Base-by-base conservation (phyloP, 768 basidiomycete species). In the Saitozyma podzolica region DNA sequence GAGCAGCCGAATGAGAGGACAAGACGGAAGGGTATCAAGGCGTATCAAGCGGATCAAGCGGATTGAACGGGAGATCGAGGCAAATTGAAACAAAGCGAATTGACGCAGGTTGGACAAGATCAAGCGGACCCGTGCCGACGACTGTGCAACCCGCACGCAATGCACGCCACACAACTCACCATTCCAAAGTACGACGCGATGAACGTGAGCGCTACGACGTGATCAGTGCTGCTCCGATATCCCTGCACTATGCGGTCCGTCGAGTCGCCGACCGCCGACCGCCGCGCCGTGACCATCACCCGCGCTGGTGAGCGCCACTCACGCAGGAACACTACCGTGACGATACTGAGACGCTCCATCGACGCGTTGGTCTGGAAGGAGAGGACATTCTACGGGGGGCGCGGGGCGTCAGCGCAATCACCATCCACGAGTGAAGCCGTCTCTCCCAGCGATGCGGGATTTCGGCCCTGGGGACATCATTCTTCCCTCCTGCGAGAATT, bases 311-410 rank as follows among this genome's bases (percentile, higher is more conserved):
- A 2, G n/a, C 45, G 45, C 17, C 9, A 72, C 78, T 77, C 58
- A 78, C 76, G 78, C 53, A 79, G 55, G 64, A 79, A 79, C 11
- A 79, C 69, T 1, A 79, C 78, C 10, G 78, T 78, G 4, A 79
- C 78, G n/a, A 79, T 73, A 60, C 73, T 75, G 50, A 79, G 54
- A 40, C 78, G 63, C 61, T 79, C 78, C 78, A 79, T 79, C 17
- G 78, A 75, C 14, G 67, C 69, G 59, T 79, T 79, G 1, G 75
- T 76, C 20, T 70, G 66, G 67, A 78, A 79, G 49, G 66, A 72
- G 53, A 79, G 50, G 13, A 74, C 68, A 40, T 76, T 76, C 78
- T 79, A 56, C 2, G 19, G 11, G 13, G n/a, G 43, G 13, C 1
- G 45, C 2, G 45, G 45, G 13, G 11, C 45, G 13, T 29, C 29